A percentile compares a stretch with the other conserved stretches of the same genome.
Conservation (phyloP, 2,329 filamentous ascomycete species). For the Colletotrichum truncatum region DNA sequence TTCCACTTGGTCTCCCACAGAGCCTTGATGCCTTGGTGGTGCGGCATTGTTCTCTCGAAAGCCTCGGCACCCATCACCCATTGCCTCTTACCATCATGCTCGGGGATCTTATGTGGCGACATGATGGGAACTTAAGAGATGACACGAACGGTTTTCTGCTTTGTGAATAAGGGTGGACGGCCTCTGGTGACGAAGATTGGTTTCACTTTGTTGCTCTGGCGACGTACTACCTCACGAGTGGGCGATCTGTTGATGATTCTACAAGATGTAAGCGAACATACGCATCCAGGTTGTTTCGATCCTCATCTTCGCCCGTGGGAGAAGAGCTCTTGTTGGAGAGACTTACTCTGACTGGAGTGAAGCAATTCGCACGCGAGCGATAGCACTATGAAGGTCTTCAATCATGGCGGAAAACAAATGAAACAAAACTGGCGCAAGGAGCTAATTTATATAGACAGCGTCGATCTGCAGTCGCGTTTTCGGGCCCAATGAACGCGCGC, state of each 20-base stretch:
- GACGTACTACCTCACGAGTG: constrained; percentile 32
- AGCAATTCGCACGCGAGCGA: constrained; percentile 58
- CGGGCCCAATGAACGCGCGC: constrained; percentile 21
- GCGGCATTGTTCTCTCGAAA: constrained; percentile 58
- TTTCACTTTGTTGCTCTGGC: constrained; percentile 37
- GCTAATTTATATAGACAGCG: constrained; percentile 12
- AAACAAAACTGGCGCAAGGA: neutral
- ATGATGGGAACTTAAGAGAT: constrained; percentile 35
- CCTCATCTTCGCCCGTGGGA: too few relatives aligned
- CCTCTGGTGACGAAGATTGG: constrained; percentile 33
- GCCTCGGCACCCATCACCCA: constrained; percentile 55
- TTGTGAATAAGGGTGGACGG: constrained; percentile 39
- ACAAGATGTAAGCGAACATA: neutral
- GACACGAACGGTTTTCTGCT: constrained; percentile 42
- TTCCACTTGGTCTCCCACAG: constrained; percentile 84
- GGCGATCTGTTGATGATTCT: constrained; percentile 21
- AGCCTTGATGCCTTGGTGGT: constrained; percentile 67
- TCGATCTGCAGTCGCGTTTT: constrained; percentile 11
- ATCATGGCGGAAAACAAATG: constrained; percentile 40
- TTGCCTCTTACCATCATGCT: constrained; percentile 39
- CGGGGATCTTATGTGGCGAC: constrained; percentile 38
- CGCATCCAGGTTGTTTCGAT: too few relatives aligned
- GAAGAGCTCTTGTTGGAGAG: neutral
- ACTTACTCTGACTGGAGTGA: constrained; percentile 58
- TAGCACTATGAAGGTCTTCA: constrained; percentile 50